These are phyloP conservation scores for Polygonum aviculare DNA, from an alignment of 148 eudicot species.

Conservation along the genomic window DNA sequence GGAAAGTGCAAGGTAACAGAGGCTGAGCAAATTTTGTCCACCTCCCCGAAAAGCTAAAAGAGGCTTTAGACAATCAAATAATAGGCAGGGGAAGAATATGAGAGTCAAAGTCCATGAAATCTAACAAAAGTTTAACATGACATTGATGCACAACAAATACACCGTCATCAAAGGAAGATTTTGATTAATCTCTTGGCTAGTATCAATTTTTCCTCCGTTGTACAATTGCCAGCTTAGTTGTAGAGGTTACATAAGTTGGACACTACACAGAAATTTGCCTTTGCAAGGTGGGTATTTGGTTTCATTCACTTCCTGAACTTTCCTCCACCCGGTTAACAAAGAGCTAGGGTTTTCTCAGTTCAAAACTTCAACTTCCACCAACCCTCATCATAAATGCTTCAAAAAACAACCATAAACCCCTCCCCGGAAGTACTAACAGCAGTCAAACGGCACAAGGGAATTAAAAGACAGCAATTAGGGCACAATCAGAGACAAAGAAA, in stretches of 20 bases:
- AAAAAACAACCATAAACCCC: background rate
- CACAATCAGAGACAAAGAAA: background rate
- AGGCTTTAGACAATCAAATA: background rate
- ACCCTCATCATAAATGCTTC: constrained; percentile 1
- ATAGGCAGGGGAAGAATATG: background rate
- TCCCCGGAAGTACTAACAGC: background rate
- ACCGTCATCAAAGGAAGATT: background rate
- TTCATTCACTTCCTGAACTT: background rate
- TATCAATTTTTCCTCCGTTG: background rate
- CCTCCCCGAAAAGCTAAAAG: background rate
- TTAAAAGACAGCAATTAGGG: background rate
- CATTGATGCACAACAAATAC: background rate
- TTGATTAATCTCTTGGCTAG: too few relatives aligned
- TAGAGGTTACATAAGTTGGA: background rate
- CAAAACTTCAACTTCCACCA: background rate
- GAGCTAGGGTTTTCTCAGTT: background rate
- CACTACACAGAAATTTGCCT: background rate
- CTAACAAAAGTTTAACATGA: background rate
- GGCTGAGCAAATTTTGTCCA: background rate
- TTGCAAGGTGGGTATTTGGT: background rate
- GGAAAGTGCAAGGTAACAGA: background rate
- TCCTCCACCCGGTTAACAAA: background rate
- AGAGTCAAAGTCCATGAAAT: background rate
- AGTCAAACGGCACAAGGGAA: background rate
- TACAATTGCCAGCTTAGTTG: background rate